Base-by-base conservation (phyloP, 495 filamentous ascomycete genomes). In the Saxophila tyrrhenica region DNA sequence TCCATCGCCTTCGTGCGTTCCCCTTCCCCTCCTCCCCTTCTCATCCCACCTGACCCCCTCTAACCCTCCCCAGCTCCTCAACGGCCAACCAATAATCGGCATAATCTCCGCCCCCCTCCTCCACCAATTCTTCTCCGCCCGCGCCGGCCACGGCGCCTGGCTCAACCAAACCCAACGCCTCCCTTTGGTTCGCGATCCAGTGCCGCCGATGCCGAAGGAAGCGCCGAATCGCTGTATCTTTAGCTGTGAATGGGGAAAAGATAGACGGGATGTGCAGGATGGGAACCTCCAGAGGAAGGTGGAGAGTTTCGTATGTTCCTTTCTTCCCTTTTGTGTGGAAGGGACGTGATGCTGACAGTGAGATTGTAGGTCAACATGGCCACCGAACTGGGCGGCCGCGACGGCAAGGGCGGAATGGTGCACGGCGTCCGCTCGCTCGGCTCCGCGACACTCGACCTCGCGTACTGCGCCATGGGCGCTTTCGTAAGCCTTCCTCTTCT, bases 211-310 rank as follows among this genome's bases (percentile, higher is more conserved):
- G 68, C 82, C 82, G 0, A 56, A 62, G n/a, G 74, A 74, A 25
- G 82, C 82, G 5, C 83, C 83, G 1, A 72, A 71, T 2, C 75
- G 79, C n/a, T 86, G 83, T 54, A 70, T 84, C 21, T 81, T 86
- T 62, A 72, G 75, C 1, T 85, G 80, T 60, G 83, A 86, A 56
- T 86, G 82, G 82, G 83, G 82, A 1, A 86, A 86, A 63, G 82
- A 85, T 55, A 72, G 83, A 25, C 72, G 76, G 46, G 82, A 85
- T 59, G 67, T 64, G 35, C 71, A 70, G 0, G 80, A 78, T 16
- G 78, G 82, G 8, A 85, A 83, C 60, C 62, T 86, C 68, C 67
- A 77, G 50, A 72, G 80, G 35, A 86, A 85, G 67, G 73, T 85
- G 9, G 78, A 83, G 56, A 84, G 79, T 58, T 85, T 86, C 63